Conservation (phyloP, 1,284 basidiomycete genomes). For the Neonothopanus nambi region DNA sequence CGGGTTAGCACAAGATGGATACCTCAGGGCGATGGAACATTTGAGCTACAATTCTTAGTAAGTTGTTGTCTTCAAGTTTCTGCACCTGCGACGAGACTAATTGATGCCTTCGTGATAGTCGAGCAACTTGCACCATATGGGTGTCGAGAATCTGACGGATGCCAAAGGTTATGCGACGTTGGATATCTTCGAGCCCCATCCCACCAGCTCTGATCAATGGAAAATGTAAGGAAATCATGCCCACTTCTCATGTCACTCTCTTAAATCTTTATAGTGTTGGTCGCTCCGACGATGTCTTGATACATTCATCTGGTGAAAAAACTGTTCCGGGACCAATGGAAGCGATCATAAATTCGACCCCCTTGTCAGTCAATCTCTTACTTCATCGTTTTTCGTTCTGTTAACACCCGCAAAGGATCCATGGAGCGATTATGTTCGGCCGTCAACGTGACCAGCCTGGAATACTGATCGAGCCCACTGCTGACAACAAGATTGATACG, state of each 20-base stretch:
- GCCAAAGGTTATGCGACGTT: constrained; percentile 20
- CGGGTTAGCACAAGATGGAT: constrained; percentile 32
- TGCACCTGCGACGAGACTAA: not conserved
- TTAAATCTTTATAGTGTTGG: constrained; percentile 37
- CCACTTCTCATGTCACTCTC: not conserved
- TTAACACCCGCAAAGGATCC: not conserved
- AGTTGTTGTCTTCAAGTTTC: constrained; percentile 13
- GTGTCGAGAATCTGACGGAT: constrained; percentile 20
- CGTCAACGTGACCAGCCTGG: constrained; percentile 31
- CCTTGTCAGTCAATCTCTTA: not conserved
- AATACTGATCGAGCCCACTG: constrained; percentile 25
- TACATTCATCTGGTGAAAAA: constrained; percentile 12
- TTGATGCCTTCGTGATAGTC: not conserved
- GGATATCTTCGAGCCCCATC: constrained; percentile 20
- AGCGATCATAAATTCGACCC: constrained; percentile 1
- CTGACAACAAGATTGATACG: constrained; percentile 2
- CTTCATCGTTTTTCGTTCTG: not conserved
- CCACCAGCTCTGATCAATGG: constrained; percentile 18
- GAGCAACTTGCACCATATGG: constrained; percentile 6
- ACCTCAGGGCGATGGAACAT: constrained; percentile 40
- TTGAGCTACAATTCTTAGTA: constrained; percentile 40
- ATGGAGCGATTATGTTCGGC: constrained; percentile 32
- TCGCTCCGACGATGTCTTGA: constrained; percentile 35
- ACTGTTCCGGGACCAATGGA: constrained; percentile 11
- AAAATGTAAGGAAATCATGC: constrained; percentile 15